Base-by-base conservation (phyloP, 2,329 filamentous ascomycete genomes). In the Scytalidium lignicola region DNA sequence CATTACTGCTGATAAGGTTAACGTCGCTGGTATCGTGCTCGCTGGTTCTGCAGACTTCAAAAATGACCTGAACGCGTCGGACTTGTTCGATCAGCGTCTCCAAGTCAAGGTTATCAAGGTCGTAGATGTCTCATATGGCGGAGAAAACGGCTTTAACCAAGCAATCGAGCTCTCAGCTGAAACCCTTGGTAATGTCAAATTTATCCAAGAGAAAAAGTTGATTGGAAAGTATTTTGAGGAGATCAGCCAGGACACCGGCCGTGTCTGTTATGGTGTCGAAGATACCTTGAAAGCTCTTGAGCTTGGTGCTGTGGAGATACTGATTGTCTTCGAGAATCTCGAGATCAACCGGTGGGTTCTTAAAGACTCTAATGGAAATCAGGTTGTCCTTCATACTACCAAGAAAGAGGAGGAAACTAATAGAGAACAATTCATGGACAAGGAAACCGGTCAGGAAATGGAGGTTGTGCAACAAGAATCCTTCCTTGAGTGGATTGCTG, bases 201-300 rank as follows among this genome's bases (percentile, higher is more conserved):
- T 99, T 70, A 96, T 99, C 69, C 93, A 99, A 73, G 93, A 99
- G 80, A 99, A 99, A 86, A 99, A 96, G 77, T 83, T 99, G 55
- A 99, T 99, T 65, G 92, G 92, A 69, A 90, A 88, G 68, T 99
- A 99, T 78, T 99, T 99, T 64, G 91, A 99, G 69, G 92, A 99
- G 73, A 97, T 99, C 65, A 96, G 90, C 69, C 90, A 96, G 72
- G 93, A 99, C 67, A 96, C 87, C 46, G 93, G 93, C 60, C 93
- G 90, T 67, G 85, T 99, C 60, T 99, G 93, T 78, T 99, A 99
- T 70, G 90, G 93, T 78, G 86, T 99, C 55, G 93, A 97, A 1
- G 95, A 99, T 68, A 99, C 93, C 15, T 78, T 99, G 64, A 97
- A 96, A 77, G 93, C 93, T 45, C 74, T 99, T 59, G 95, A 99